These are phyloP conservation scores for Epicoccum nigrum DNA, from an alignment of 2,329 filamentous ascomycete genomes.

Conservation along the genomic window DNA sequence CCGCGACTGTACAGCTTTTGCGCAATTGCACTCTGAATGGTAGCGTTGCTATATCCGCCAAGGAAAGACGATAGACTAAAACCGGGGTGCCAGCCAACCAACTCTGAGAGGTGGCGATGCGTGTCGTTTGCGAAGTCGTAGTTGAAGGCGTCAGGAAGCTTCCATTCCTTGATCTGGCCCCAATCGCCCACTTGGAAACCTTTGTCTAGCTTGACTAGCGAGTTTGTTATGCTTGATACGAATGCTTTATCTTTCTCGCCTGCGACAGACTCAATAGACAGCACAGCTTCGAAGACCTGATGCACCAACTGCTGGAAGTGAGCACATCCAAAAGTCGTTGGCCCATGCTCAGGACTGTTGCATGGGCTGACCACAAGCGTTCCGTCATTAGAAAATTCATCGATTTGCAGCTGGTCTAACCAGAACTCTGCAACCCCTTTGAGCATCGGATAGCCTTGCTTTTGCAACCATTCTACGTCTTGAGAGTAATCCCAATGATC, in stretches of 20 bases:
- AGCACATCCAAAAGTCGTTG: conserved; percentile 58
- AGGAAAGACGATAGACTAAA: conserved; percentile 53
- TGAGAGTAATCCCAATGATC: conserved; percentile 63
- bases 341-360: conserved; percentile 64
- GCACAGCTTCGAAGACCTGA: conserved; percentile 45
- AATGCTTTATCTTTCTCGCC: conserved; percentile 42
- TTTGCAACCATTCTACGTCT: conserved; percentile 53
- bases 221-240: conserved; percentile 46
- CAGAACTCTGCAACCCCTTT: conserved; percentile 63
- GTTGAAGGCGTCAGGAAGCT: conserved; percentile 49
- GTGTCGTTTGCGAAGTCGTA: conserved; percentile 53
- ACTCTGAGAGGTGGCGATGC: conserved; percentile 62
- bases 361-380: conserved; percentile 64
- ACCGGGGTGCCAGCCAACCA: conserved; percentile 63
- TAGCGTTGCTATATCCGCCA: conserved; percentile 53
- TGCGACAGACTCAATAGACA: conserved; percentile 19
- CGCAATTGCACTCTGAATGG: conserved; percentile 54
- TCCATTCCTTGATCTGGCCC: conserved; percentile 59
- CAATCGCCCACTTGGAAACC: conserved; percentile 56
- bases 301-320: conserved; percentile 61
- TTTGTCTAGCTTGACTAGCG: conserved; percentile 57
- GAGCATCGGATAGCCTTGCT: conserved; percentile 59
- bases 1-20: conserved; percentile 57
- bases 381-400: conserved; percentile 58
- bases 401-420: conserved; percentile 60